Evolutionary conservation across 192 early-diverging fungal genomes (phyloP).

Genomic region (Geranomyces michiganensis): DNA sequence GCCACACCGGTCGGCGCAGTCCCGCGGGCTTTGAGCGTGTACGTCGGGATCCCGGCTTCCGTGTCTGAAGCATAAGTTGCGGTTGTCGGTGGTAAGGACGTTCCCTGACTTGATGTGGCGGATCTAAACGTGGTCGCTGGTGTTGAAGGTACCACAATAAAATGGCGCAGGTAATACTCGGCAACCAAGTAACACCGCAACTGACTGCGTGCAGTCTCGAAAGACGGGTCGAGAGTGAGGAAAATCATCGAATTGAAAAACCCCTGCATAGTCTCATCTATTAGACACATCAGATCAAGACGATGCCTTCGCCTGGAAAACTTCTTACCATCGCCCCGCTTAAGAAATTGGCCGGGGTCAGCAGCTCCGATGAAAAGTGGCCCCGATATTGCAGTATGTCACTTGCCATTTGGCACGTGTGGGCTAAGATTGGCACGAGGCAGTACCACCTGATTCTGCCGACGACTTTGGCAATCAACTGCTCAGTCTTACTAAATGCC

Average conservation of each 20-base stretch:
- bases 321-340: constrained; percentile 8
- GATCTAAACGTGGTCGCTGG: too few species aligned
- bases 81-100: too few species aligned
- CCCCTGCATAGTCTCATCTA: constrained; percentile 5
- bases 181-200: neutral
- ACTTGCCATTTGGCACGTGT: constrained; percentile 9
- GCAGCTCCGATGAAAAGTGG: neutral
- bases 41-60: too few species aligned
- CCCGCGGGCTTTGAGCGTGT: too few species aligned
- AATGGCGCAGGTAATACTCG: constrained; percentile 1
- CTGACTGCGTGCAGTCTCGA: neutral
- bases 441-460: constrained; percentile 24
- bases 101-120: too few species aligned
- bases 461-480: constrained; percentile 12
- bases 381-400: constrained; percentile 1
- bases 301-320: neutral
- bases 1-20: too few species aligned
- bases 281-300: neutral
- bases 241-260: constrained; percentile 5
- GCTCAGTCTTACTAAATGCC: constrained; percentile 19
- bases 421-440: constrained; percentile 17
- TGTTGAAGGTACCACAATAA: neutral
- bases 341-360: constrained; percentile 22
- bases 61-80: too few species aligned
- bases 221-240: constrained; percentile 8